Evolutionary conservation across 148 eudicot species (phyloP), one percentile per base, ranked within the genome.

Genomic region (Cornus florida): DNA sequence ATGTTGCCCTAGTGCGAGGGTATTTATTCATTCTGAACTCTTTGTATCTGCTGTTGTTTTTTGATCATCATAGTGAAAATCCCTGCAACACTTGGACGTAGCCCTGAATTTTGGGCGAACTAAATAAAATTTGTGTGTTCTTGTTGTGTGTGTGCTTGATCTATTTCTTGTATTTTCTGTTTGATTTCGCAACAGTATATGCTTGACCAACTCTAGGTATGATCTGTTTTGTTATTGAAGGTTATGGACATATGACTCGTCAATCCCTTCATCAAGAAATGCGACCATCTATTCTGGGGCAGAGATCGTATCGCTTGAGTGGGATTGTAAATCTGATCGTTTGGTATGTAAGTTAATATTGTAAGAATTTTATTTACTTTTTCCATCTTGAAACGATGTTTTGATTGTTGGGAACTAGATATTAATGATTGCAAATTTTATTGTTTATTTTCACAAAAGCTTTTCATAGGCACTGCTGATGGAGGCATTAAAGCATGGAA

Each of bases 401-500:
- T 72, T 70, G 43, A n/a, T 71, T 65, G 43, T 70, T 67, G 62
- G 46, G 81, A 12, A 46, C 50, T 67, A 65, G 75, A 71, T 69
- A 67, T 70, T 77, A 72, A 75, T 57, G 66, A 75, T 73, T 82
- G 53, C 80, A 71, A 69, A 38, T 60, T 75, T 41, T 69, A 66
- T 39, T 70, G 77, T 84, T 90, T 74, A 60, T 79, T 77, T 86
- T 84, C 86, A 82, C 84, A 82, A 89, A 87, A 96, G 99, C 99
- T 93, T 88, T 93, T 96, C 77, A 96, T 93, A 81, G 99, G 99
- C 79, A 93, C 99, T 81, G 93, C 95, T 85, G 91, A 92, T 86
- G 97, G 98, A 82, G 98, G 95, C 84, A 92, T 96, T 80, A 96
- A 93, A 87, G 97, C 99, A 75, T 96, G 99, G 99, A 96, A 96